These are phyloP conservation scores for Gonapodya prolifera DNA, from an alignment of 192 early-diverging fungal genomes.

Conservation along the genomic window DNA sequence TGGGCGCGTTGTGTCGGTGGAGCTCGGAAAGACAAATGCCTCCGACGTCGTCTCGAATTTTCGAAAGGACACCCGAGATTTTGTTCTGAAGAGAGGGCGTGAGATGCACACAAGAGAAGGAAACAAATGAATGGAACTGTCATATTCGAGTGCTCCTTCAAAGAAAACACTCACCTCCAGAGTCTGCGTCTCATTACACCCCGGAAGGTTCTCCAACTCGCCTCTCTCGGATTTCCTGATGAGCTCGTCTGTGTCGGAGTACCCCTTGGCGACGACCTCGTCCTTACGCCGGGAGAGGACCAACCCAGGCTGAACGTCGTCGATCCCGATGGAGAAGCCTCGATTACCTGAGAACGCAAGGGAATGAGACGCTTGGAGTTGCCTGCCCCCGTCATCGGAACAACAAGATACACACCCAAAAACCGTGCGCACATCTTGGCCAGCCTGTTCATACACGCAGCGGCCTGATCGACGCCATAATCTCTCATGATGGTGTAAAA, in stretches of 20 bases:
- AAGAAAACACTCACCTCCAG: conserved; percentile 46
- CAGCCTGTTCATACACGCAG: conserved; percentile 86
- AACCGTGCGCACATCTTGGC: conserved; percentile 88
- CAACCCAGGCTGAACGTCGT: conserved; percentile 87
- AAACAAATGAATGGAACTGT: neutral
- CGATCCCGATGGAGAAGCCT: conserved; percentile 97
- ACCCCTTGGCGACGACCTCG: conserved; percentile 60
- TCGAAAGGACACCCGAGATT: conserved; percentile 77
- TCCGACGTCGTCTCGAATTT: conserved; percentile 85
- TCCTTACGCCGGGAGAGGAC: conserved; percentile 67
- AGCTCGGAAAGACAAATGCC: conserved; percentile 84
- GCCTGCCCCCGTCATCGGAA: neutral
- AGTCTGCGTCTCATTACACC: conserved; percentile 75
- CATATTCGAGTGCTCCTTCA: neutral
- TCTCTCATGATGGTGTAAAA: conserved; percentile 91
- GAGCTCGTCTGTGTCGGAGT: conserved; percentile 68
- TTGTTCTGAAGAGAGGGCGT: conserved; percentile 19
- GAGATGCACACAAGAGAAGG: neutral
- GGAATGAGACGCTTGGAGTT: neutral
- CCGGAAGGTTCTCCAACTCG: conserved; percentile 66
- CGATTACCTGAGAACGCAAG: conserved; percentile 43
- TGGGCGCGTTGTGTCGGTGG: conserved; percentile 87
- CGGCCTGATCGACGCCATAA: conserved; percentile 73
- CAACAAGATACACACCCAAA: conserved; percentile 41
- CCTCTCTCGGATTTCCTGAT: conserved; percentile 61